A percentile compares a stretch with the other conserved stretches of the same genome.
Evolutionary conservation across 441 rosid genomes (phyloP).

Genomic region (Aquilaria agallochum): DNA sequence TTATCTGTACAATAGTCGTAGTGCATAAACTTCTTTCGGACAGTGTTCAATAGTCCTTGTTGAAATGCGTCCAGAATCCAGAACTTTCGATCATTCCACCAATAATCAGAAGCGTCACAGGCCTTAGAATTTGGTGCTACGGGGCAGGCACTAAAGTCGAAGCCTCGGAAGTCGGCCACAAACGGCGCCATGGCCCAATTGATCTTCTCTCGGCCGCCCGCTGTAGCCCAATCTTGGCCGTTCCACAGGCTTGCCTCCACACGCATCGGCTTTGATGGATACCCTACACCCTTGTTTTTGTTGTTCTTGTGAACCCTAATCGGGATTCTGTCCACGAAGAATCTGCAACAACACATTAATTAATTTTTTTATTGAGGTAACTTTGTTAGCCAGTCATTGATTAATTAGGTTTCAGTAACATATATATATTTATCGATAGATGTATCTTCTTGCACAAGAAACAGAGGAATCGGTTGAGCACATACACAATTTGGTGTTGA

Average conservation of each 20-base stretch:
- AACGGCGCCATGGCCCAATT: constrained; percentile 67
- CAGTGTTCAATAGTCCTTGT: constrained; percentile 23
- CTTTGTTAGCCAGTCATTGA: no score
- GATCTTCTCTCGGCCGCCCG: constrained; percentile 53
- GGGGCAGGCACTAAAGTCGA: constrained; percentile 43
- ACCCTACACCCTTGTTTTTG: constrained; percentile 31
- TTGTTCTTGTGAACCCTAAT: constrained; percentile 65
- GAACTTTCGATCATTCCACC: constrained; percentile 50
- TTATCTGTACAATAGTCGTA: constrained; percentile 50
- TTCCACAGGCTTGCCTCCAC: constrained; percentile 65
- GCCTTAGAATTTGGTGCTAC: constrained; percentile 5
- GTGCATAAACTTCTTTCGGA: constrained; percentile 20
- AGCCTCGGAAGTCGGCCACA: constrained; percentile 44
- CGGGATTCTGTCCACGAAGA: constrained; percentile 49
- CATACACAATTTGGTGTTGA: constrained; percentile 64
- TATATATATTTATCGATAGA: not conserved
- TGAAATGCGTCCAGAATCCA: constrained; percentile 27
- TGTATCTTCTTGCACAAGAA: not conserved
- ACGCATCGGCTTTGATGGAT: constrained; percentile 49
- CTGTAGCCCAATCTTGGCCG: constrained; percentile 74
- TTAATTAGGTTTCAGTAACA: not conserved
- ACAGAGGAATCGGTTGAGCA: not conserved
- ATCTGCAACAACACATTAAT: constrained; percentile 21
- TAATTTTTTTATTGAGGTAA: not conserved
- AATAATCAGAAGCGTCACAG: constrained; percentile 33